These are phyloP conservation scores for Spiromastix sp. DNA, from an alignment of 2,329 filamentous ascomycete genomes.

Conservation along the genomic window DNA sequence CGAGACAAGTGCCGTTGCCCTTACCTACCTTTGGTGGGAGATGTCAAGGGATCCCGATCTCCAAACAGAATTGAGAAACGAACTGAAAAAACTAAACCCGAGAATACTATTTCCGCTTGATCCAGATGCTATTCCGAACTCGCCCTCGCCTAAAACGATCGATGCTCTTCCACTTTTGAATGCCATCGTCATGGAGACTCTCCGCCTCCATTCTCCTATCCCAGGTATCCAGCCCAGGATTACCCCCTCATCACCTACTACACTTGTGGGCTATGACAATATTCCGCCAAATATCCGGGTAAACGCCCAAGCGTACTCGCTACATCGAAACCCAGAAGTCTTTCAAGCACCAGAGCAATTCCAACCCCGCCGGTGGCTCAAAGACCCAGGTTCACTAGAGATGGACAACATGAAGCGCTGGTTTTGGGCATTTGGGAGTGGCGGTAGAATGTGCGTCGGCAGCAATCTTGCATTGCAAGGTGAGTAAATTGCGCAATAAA, in stretches of 20 bases:
- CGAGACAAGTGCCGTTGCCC: conserved; percentile 61
- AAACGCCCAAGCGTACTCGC: conserved; percentile 40
- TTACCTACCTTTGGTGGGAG: conserved; percentile 35
- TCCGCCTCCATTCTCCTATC: conserved; percentile 52
- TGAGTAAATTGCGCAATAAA: conserved; percentile 11
- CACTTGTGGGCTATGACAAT: conserved; percentile 28
- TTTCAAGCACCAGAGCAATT: conserved; percentile 40
- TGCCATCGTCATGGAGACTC: conserved; percentile 50
- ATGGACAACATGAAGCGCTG: conserved; percentile 37
- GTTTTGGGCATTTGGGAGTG: conserved; percentile 44
- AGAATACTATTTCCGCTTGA: conserved; percentile 14
- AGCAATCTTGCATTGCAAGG: conserved; percentile 39
- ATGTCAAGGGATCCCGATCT: conserved; percentile 27
- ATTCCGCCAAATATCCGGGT: conserved; percentile 36
- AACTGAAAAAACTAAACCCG: conserved; percentile 27
- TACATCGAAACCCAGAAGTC: conserved; percentile 40
- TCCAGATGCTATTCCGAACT: neutral
- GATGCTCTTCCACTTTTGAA: conserved; percentile 46
- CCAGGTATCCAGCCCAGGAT: conserved; percentile 53
- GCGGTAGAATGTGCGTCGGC: conserved; percentile 40
- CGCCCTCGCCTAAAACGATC: conserved; percentile 26
- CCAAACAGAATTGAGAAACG: conserved; percentile 27
- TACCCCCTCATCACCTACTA: conserved; percentile 30
- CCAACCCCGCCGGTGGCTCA: conserved; percentile 40
- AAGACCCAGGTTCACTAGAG: conserved; percentile 23